These are phyloP conservation scores for Jacaranda copaia DNA, from an alignment of 257 asterid genomes.

Conservation along the genomic window DNA sequence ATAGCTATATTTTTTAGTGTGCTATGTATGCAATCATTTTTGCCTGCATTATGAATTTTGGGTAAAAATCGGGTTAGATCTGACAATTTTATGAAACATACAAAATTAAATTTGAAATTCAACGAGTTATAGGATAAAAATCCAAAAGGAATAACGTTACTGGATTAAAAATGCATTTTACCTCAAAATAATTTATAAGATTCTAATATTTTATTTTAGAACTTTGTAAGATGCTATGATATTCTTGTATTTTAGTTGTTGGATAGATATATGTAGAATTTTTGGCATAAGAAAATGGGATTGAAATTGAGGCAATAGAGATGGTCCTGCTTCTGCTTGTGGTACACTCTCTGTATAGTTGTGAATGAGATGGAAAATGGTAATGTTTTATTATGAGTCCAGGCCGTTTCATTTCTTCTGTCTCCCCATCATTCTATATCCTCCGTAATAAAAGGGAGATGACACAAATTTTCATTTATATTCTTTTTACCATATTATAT, in stretches of 20 bases:
- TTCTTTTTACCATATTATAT: background rate
- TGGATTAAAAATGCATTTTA: too few species aligned
- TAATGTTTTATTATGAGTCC: conserved; percentile 31
- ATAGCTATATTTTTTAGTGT: too few species aligned
- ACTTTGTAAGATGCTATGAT: background rate
- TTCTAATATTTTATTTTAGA: too few species aligned
- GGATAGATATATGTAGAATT: background rate
- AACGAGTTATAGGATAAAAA: too few species aligned
- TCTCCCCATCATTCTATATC: conserved; percentile 7
- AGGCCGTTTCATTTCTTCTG: conserved; percentile 30
- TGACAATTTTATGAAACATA: too few species aligned
- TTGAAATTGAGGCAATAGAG: conserved; percentile 17
- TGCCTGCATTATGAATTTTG: too few species aligned
- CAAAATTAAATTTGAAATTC: too few species aligned
- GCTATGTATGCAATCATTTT: too few species aligned
- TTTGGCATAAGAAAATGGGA: background rate
- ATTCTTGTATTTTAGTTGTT: conserved; percentile 18
- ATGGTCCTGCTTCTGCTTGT: conserved; percentile 31
- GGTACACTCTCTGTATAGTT: conserved; percentile 25
- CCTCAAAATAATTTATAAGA: too few species aligned
- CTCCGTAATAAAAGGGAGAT: background rate
- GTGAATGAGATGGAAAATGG: conserved; percentile 33
- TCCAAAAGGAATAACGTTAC: too few species aligned
- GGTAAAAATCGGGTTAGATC: too few species aligned
- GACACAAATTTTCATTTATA: background rate